Evolutionary conservation across 2,329 filamentous ascomycete species (phyloP).

Genomic region (Diaporthe nobilis): DNA sequence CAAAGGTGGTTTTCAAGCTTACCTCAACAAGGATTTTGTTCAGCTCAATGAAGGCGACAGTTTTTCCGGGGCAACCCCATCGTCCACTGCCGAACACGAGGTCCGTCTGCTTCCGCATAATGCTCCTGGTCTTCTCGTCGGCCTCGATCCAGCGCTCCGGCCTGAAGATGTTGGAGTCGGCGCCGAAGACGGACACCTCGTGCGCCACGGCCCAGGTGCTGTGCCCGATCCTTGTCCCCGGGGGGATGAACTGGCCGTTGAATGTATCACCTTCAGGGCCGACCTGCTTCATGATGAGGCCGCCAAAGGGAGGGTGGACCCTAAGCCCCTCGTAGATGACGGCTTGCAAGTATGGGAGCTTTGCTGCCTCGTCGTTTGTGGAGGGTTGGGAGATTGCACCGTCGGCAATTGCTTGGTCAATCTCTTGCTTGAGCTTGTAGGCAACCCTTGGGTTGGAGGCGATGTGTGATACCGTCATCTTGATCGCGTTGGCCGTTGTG

Average conservation of each 20-base stretch:
- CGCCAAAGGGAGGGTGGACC: constrained; percentile 41
- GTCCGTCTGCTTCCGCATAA: constrained; percentile 33
- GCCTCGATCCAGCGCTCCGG: constrained; percentile 43
- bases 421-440: constrained; percentile 35
- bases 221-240: constrained; percentile 42
- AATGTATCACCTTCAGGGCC: constrained; percentile 40
- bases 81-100: constrained; percentile 34
- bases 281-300: constrained; percentile 41
- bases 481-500: constrained; percentile 43
- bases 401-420: constrained; percentile 36
- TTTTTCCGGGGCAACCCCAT: constrained; percentile 34
- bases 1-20: neutral
- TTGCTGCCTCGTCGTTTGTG: constrained; percentile 37
- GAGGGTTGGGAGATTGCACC: constrained; percentile 32
- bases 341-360: constrained; percentile 45
- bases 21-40: constrained; percentile 36
- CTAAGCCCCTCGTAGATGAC: constrained; percentile 46
- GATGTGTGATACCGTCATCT: constrained; percentile 42
- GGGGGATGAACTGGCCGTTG: constrained; percentile 42
- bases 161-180: constrained; percentile 39
- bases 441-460: constrained; percentile 37
- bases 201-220: constrained; percentile 42
- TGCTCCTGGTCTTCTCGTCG: constrained; percentile 33
- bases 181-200: constrained; percentile 41
- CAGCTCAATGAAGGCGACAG: constrained; percentile 32